Conservation (phyloP, 2,329 filamentous ascomycete species). For the Bipolaris zeicola region DNA sequence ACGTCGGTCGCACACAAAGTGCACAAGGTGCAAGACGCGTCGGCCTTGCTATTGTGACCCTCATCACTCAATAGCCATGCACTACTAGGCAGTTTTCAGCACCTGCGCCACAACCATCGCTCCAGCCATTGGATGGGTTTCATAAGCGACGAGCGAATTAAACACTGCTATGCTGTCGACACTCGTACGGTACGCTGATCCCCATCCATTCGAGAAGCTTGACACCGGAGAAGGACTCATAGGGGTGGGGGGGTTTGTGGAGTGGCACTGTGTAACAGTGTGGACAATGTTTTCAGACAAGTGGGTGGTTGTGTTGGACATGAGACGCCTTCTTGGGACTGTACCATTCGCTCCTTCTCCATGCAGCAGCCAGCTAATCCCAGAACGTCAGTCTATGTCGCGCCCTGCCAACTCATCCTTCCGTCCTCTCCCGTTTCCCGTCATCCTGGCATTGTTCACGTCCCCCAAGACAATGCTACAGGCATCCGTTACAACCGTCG, state of each 20-base stretch:
- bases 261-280: not conserved
- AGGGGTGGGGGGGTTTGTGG: not conserved
- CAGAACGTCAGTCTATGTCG: not conserved
- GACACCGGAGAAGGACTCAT: not conserved
- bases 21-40: not conserved
- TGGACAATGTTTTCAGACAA: not conserved
- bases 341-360: not conserved
- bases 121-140: not conserved
- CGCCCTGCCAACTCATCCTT: not conserved
- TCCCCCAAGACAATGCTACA: not conserved
- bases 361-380: not conserved
- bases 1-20: not conserved
- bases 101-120: not conserved
- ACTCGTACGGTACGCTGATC: not conserved
- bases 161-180: not conserved
- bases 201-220: not conserved
- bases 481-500: not conserved
- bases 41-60: slow-evolving; percentile 1
- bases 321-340: not conserved
- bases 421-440: not conserved
- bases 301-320: not conserved
- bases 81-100: slow-evolving; percentile 1
- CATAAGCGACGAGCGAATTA: not conserved
- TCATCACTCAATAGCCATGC: slow-evolving; percentile 1
- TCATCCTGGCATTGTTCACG: not conserved